Evolutionary conservation across 305 asterid genomes (phyloP), one percentile per base, ranked within the genome.

Genomic region (Lippia alba): DNA sequence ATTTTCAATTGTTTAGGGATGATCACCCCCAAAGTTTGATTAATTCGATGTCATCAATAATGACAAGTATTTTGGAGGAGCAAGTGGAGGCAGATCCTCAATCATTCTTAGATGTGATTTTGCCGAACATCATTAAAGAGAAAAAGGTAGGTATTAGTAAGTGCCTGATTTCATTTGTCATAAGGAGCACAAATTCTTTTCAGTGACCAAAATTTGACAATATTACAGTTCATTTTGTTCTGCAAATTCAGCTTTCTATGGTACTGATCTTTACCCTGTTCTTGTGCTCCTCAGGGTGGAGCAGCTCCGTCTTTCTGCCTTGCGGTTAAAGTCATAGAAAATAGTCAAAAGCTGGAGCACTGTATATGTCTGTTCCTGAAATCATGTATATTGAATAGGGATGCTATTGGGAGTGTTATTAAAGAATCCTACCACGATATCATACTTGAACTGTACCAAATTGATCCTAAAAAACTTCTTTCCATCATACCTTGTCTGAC

Each of bases 401-500:
- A 89, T 57, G 84, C 84, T 76, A 82, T 89, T 60, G 70, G 64
- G 79, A 91, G 96, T 78, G 88, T 70, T 65, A 64, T 87, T 61
- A 91, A 89, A 81, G 98, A 93, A 76, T 80, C 74, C 78, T 89
- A 89, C 87, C 97, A 93, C 72, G 96, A 84, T 61, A 81, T 93
- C 64, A 85, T 93, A 24, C 66, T 80, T 66, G 89, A 87, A 82
- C 66, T 91, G 77, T 89, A 87, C 80, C 86, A 78, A 74, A 78
- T 77, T 78, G 83, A 88, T 82, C 98, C 98, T 62, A 84, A 85
- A 76, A 76, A 85, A 83, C 94, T 89, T 80, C 78, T 86, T 60
- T 73, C 93, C 12, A 91, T 91, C 82, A 80, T 89, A 69, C 98
- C 98, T 71, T 78, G 74, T 83, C 72, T 93, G 82, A 84, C 80